Conservation (phyloP, 164 flowering plant species). For the Berberis vulgaris region DNA sequence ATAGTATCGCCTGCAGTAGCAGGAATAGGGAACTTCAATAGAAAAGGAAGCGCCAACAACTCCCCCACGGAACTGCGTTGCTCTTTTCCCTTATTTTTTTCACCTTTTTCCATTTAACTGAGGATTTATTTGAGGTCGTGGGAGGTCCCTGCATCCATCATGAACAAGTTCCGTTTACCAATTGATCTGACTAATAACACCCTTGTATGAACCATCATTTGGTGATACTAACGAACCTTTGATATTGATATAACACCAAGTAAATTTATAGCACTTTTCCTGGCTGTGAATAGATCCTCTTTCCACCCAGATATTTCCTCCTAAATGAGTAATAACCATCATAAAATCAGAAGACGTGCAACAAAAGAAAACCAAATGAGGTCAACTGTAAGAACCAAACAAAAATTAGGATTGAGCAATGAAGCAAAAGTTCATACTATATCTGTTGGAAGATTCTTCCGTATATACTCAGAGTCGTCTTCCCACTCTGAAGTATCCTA, state of each 20-base stretch:
- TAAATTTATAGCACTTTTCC: constrained; percentile 79
- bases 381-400: not conserved
- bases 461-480: constrained; percentile 70
- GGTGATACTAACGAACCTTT: constrained; percentile 35
- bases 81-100: constrained; percentile 39
- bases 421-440: constrained; percentile 37
- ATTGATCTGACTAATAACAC: not conserved
- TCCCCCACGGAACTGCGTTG: constrained; percentile 52
- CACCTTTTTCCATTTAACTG: constrained; percentile 64
- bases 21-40: constrained; percentile 69
- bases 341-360: constrained; percentile 1
- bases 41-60: constrained; percentile 65
- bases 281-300: constrained; percentile 66
- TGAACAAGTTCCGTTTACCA: not conserved
- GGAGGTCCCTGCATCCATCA: constrained; percentile 58
- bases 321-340: constrained; percentile 22
- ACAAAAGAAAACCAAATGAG: not conserved
- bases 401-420: not conserved
- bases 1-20: constrained; percentile 21
- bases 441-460: constrained; percentile 80
- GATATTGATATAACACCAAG: constrained; percentile 76
- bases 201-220: not conserved
- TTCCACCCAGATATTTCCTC: constrained; percentile 79
- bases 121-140: constrained; percentile 17
- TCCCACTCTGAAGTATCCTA: constrained; percentile 81